Evolutionary conservation across 306 rosid species (phyloP), one percentile per base, ranked within the genome.

Genomic region (Cotoneaster glaucophyllus): DNA sequence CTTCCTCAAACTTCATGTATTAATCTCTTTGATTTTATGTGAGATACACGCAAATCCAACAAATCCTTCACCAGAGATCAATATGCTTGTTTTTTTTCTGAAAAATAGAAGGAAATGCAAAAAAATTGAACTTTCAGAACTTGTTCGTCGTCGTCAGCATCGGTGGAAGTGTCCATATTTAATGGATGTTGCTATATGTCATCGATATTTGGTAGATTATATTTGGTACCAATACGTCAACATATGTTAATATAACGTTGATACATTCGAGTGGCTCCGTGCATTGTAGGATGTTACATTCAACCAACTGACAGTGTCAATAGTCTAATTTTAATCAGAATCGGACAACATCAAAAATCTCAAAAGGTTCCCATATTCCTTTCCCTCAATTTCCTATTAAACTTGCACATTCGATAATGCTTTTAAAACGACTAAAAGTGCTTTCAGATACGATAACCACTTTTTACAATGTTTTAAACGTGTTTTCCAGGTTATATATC

Each of bases 281-380:
- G 43, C 43, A 39, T 39, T 39, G 39, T 34, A 6, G 8, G 39
- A 34, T 34, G 39, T 34, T 8, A 34, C 37, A 4, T 11, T 43
- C 48, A 11, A 34, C 39, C 39, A 8, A 34, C 8, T 32, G 5
- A 32, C 39, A 6, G 8, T 34, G 39, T 34, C 39, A 34, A 6
- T 6, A 6, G 39, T 34, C 39, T 34, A 34, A 34, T 34, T 34
- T 34, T 34, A 34, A 34, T 34, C 39, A 34, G 8, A 34, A 34
- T 34, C 39, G 6, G 39, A 6, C 39, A 1, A 34, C 37, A 0
- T 34, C 39, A 34, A 6, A 34, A 34, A 6, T 34, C 39, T 34
- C 8, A 34, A 34, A 86, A 94, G 97, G 97, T 94, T 26, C 1
- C 32, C 31, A 13, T 28, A 24, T 6, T 26, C 63, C 4, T 22